These are phyloP conservation scores for Zopfia rhizophila DNA, from an alignment of 2,329 filamentous ascomycete species.

Conservation along the genomic window DNA sequence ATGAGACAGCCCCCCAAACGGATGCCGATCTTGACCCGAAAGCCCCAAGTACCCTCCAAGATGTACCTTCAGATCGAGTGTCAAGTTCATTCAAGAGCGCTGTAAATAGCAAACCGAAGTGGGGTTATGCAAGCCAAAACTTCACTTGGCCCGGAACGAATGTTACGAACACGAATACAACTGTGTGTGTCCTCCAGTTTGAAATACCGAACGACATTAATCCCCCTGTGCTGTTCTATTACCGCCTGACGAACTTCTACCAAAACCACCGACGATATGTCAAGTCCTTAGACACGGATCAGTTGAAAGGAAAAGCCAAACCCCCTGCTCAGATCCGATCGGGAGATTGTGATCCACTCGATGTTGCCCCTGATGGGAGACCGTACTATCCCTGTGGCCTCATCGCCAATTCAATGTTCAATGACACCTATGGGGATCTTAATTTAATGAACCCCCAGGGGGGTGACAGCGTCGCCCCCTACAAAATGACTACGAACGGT, in stretches of 20 bases:
- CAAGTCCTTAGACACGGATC: constrained; percentile 83
- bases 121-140: constrained; percentile 48
- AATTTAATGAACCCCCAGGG: constrained; percentile 65
- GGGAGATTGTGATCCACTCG: constrained; percentile 81
- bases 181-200: constrained; percentile 79
- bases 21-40: constrained; percentile 27
- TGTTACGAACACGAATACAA: constrained; percentile 44
- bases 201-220: constrained; percentile 80
- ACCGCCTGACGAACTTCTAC: constrained; percentile 97
- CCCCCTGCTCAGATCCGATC: constrained; percentile 68
- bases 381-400: constrained; percentile 95
- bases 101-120: constrained; percentile 46
- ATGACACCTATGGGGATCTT: constrained; percentile 83
- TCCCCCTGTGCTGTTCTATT: constrained; percentile 91
- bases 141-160: constrained; percentile 43
- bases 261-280: constrained; percentile 98
- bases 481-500: constrained; percentile 78
- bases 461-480: constrained; percentile 58
- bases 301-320: constrained; percentile 79
- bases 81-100: constrained; percentile 75
- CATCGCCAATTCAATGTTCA: constrained; percentile 97
- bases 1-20: constrained; percentile 62
- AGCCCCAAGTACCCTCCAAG: constrained; percentile 46
- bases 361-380: constrained; percentile 53
- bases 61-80: constrained; percentile 69